Evolutionary conservation across 257 asterid genomes (phyloP), one percentile per base, ranked within the genome.

Genomic region (Solanum medicagineum): DNA sequence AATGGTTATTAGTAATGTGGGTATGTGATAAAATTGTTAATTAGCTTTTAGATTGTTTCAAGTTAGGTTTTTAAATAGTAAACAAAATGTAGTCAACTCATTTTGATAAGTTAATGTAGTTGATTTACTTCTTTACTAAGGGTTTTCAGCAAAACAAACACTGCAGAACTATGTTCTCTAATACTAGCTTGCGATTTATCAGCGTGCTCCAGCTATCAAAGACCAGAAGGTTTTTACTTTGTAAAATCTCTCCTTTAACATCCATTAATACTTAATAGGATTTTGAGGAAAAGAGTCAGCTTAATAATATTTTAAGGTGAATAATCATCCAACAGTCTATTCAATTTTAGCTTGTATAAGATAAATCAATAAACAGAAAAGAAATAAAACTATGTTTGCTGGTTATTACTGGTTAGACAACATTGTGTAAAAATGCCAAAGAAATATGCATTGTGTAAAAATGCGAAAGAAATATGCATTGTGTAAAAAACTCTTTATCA

Each of bases 391-490:
- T 73, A 81, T 84, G 81, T 26, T 70, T 60, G 69, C 17, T 12
- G 13, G 81, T 69, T 65, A 63, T 92, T 94, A 96, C 99, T 90
- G 92, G 73, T 91, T 77, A 10, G 97, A 87, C 77, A 96, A 92
- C 57, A 89, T 86, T 55, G 96, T 93, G 71, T 80, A 85, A 90
- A 92, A 84, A 85, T 96, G 95, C 19, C 93, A 87, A 44, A 96
- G 88, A 87, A 94, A 91, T 85, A n/a, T n/a, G n/a, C n/a, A n/a
- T n/a, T n/a, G n/a, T n/a, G n/a, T n/a, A n/a, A 26, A 26, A 1
- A 26, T 26, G 1, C 1, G 1, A 1, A 1, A 1, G 1, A 26
- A 26, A 26, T 26, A 26, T 26, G 1, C 1, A 1, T 1, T 1
- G 1, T 1, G 26, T 1, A 26, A 2, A 29, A 29, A 32, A 32